These are phyloP conservation scores for Carallia pectinifolia DNA, from an alignment of 345 rosid species.

Conservation along the genomic window DNA sequence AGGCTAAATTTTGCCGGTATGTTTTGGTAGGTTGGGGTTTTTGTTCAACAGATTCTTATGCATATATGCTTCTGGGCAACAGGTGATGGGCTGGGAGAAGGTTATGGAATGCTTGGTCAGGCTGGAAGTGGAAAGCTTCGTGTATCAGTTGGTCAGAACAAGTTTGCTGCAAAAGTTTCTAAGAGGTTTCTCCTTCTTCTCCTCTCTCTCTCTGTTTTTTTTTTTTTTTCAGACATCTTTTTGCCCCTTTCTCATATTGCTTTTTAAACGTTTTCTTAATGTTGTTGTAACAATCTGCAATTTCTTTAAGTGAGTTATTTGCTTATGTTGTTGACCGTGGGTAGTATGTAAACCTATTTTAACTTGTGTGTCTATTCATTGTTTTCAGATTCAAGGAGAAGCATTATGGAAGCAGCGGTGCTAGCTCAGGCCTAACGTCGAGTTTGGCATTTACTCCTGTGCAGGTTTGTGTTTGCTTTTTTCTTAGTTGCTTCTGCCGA, in stretches of 20 bases:
- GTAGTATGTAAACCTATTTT: not conserved
- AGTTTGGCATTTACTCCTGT: conserved; percentile 96
- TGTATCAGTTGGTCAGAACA: conserved; percentile 77
- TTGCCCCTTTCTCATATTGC: no score
- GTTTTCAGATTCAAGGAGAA: conserved; percentile 85
- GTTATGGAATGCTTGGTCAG: conserved; percentile 99
- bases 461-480: conserved; percentile 50
- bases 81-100: conserved; percentile 99
- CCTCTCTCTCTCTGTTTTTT: no score
- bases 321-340: not conserved
- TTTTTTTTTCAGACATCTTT: no score
- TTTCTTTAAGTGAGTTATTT: not conserved
- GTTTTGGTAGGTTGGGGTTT: not conserved
- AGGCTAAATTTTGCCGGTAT: not conserved
- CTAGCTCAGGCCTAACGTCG: conserved; percentile 85
- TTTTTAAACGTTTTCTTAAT: not conserved
- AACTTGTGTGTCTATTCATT: not conserved
- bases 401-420: conserved; percentile 71
- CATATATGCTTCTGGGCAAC: conserved; percentile 11
- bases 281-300: not conserved
- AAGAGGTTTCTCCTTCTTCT: conserved; percentile 49
- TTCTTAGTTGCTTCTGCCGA: not conserved
- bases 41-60: not conserved
- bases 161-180: conserved; percentile 87
- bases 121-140: conserved; percentile 99